Percentiles rank a stretch among this genome's conserved stretches.
These are phyloP conservation scores for Cantharellus anzutake DNA, from an alignment of 768 basidiomycete species.

Conservation along the genomic window DNA sequence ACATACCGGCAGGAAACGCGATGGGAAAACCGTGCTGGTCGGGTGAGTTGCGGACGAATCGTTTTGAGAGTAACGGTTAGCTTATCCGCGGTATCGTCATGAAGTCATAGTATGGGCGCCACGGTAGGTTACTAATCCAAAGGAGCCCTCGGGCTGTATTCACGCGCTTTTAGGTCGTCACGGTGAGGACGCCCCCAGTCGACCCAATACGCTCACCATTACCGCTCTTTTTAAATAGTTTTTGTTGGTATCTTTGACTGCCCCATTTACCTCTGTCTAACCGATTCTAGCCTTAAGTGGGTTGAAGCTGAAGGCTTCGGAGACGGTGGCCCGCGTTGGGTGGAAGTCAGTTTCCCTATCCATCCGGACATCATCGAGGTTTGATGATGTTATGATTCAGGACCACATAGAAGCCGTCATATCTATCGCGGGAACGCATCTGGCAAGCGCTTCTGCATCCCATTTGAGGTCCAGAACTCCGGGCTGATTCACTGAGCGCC, in stretches of 20 bases:
- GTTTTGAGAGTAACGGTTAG: not conserved
- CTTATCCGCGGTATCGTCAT: not conserved
- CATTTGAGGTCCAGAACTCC: not conserved
- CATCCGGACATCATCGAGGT: not conserved
- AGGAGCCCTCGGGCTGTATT: not conserved
- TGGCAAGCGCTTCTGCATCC: constrained; percentile 28
- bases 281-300: constrained; percentile 64
- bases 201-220: not conserved
- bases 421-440: constrained; percentile 69
- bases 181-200: no score
- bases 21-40: constrained; percentile 65
- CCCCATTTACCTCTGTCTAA: not conserved
- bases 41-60: constrained; percentile 12
- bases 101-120: not conserved
- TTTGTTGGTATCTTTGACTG: not conserved
- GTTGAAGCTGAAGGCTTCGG: constrained; percentile 77
- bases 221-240: constrained; percentile 64
- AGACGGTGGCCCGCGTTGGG: constrained; percentile 72
- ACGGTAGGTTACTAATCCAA: not conserved
- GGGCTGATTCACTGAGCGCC: no score
- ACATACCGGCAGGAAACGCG: constrained; percentile 31
- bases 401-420: constrained; percentile 74
- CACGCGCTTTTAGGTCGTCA: no score
- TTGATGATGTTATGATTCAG: constrained; percentile 17
- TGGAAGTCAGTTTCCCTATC: constrained; percentile 39